Evolutionary conservation across 2,329 filamentous ascomycete species (phyloP), one percentile per base, ranked within the genome.

Genomic region (Neodidymelliopsis sp.): DNA sequence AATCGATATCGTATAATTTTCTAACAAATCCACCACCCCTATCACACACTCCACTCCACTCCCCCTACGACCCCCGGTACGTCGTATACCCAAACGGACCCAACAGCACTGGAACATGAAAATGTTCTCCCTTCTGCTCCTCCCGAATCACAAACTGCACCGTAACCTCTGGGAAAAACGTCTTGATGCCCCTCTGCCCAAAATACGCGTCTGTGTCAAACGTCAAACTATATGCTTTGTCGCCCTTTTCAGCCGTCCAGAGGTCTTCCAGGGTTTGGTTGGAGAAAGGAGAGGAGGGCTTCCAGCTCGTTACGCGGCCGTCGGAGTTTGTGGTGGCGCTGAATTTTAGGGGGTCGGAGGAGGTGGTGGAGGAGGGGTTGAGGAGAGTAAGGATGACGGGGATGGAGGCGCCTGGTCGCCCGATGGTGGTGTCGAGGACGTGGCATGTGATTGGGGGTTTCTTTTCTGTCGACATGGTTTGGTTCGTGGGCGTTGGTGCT

Each of bases 21-120:
- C n/a, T n/a, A n/a, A n/a, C n/a, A n/a, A n/a, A n/a, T n/a, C n/a
- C n/a, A n/a, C n/a, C n/a, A n/a, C n/a, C n/a, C n/a, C n/a, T n/a
- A n/a, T n/a, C n/a, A n/a, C n/a, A n/a, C n/a, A n/a, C n/a, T n/a
- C n/a, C n/a, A n/a, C n/a, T n/a, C 29, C 31, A 20, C 37, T 15
- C 15, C 29, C 27, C 22, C 54, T 54, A 69, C 45, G 60, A 65
- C 31, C 90, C 90, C 36, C 90, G 78, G 74, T 94, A 94, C 8
- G 89, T 93, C 29, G 87, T 89, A 75, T 91, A 94, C 69, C 87
- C 88, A 75, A 86, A 92, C 22, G 89, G 89, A 56, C 87, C 85
- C 74, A 93, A 71, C 70, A 94, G 68, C 66, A 94, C 73, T 33
- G 90, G 90, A 3, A 94, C 88, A 75, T 94, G 90, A 67, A 89